Conservation (phyloP, 2,329 filamentous ascomycete genomes). For the Venturia asperata region DNA sequence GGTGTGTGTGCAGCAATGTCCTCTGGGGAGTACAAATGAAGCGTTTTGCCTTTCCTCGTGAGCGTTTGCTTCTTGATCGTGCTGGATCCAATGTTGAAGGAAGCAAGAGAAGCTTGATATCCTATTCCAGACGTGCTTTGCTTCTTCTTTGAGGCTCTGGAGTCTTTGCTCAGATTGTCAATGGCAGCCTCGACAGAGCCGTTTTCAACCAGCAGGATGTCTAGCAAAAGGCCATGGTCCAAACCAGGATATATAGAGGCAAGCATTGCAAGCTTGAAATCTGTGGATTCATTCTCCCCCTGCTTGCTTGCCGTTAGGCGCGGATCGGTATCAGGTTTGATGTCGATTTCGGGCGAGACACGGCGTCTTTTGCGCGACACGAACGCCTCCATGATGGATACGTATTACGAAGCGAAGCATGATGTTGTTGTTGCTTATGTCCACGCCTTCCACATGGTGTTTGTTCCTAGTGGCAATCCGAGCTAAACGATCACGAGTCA, state of each 20-base stretch:
- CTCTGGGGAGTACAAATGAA: constrained; percentile 74
- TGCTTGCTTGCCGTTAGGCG: constrained; percentile 10
- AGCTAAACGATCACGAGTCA: not conserved
- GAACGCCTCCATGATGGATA: constrained; percentile 32
- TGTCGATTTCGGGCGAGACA: constrained; percentile 20
- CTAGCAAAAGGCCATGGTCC: constrained; percentile 62
- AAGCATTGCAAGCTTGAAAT: constrained; percentile 79
- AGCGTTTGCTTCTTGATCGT: constrained; percentile 38
- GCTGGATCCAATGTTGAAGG: constrained; percentile 19
- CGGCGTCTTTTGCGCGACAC: constrained; percentile 33
- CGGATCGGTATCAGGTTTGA: constrained; percentile 9
- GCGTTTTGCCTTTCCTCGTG: constrained; percentile 70
- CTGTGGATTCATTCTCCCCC: constrained; percentile 67
- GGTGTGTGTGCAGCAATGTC: constrained; percentile 80
- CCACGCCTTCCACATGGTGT: not conserved
- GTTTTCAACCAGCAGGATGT: constrained; percentile 68
- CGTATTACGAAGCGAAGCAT: not conserved
- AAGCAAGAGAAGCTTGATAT: constrained; percentile 38
- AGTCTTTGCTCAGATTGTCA: constrained; percentile 42
- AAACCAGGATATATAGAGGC: constrained; percentile 64
- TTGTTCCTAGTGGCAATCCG: not conserved
- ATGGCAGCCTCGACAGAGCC: constrained; percentile 66
- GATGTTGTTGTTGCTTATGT: not conserved
- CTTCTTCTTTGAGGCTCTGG: constrained; percentile 31
- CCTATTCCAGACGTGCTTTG: constrained; percentile 26